Base-by-base conservation (phyloP, 2,329 filamentous ascomycete genomes). In the Grosmannia serpens region DNA sequence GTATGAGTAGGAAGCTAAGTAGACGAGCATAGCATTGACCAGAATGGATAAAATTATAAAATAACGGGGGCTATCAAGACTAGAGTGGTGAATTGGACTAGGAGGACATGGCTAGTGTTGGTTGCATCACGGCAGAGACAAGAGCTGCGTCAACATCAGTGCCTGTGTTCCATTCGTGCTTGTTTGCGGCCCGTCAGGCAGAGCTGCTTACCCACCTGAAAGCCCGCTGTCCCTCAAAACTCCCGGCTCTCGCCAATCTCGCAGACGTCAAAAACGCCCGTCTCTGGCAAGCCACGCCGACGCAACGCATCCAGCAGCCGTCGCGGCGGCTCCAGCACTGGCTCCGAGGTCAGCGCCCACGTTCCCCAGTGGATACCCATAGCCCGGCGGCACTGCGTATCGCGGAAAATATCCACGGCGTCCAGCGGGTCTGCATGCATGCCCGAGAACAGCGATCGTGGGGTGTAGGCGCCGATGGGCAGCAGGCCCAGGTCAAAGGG, bases 291-390 rank as follows among this genome's bases (percentile, higher is more conserved):
- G 0, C 82, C 83, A 65, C 84, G 85, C 66, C 78, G 80, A 65
- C 75, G 79, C 68, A 96, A 71, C 2, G 91, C 91, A 68, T 88
- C 77, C 70, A 78, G 86, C 61, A 96, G 73, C 69, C 88, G 72
- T 69, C 70, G 74, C 1, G 91, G 90, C 52, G 92, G 92, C 73
- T 96, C 91, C 59, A 91, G 70, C 1, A 95, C 87, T 60, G 91
- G 87, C 71, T 97, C 92, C 61, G 83, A 78, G 0, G 91, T 96
- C 64, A 96, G 72, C 0, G 89, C 85, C 90, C 91, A 96, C 0
- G 88, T 86, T 2, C 91, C 91, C 91, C 91, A 96, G 69, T 96
- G 92, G 65, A 96, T 96, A 1, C 83, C 91, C 74, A 96, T 78
- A 26, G 91, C 91, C 22, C 74, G 77, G 65, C 81, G 77, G 74